Evolutionary conservation across 179 eudicot genomes (phyloP), one percentile per base, ranked within the genome.

Genomic region (Patellifolia procumbens): DNA sequence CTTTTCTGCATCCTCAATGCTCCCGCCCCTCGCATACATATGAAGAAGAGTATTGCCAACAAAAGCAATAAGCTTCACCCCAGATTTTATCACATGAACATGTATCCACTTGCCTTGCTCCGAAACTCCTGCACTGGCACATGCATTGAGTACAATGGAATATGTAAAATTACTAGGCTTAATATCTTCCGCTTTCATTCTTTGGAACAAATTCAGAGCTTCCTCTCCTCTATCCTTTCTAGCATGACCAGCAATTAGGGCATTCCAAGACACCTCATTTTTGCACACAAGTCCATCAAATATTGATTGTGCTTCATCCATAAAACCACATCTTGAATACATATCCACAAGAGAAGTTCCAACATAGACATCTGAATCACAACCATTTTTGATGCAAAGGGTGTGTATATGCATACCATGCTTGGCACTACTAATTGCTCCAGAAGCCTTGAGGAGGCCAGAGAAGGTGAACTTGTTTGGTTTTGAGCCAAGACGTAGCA

Each of bases 91-190:
- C 84, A 93, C 84, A 82, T 86, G 87, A 3, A 87, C 88, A 56
- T 93, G 98, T 29, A 90, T 79, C 92, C 91, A 86, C 81, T 89
- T 93, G 35, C 97, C 98, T 82, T 88, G 94, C 78, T 93, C 98
- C 68, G 88, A 61, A 39, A 90, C 88, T 58, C 92, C 97, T 39
- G 45, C 77, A 28, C 86, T 83, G 5, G 91, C 87, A 84, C 92
- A 89, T 52, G 89, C 89, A 75, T 83, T 67, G 43, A 91, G 89
- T 24, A 93, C 75, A 72, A 90, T 88, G 17, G 97, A 87, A 71
- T 84, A 93, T 17, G 98, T 93, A 70, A 87, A 90, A 60, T 81
- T 83, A 72, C 84, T 83, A 3, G 97, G 88, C 46, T 64, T 72
- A 68, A 85, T 82, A 39, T 75, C 76, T 45, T 75, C 86, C 76